phyloP scores from a whole-genome alignment of 306 rosid species.

The Spatholobus suberectus region DNA sequence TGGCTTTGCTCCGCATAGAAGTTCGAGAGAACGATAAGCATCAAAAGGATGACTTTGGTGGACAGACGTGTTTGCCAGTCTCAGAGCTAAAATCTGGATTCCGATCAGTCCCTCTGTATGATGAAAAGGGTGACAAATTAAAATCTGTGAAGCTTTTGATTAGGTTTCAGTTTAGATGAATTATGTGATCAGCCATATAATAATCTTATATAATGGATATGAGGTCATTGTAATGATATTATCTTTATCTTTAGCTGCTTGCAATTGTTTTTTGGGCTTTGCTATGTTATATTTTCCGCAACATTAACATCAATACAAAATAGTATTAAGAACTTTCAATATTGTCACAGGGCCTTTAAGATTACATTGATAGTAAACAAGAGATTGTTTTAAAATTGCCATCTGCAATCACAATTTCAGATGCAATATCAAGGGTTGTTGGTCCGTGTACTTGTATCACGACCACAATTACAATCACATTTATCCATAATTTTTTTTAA shows the following conservation, averaged over 20 bases:
- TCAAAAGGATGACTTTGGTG: slow-evolving; percentile 76
- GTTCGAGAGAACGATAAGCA: slow-evolving; percentile 66
- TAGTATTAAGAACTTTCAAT: not conserved
- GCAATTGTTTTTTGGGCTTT: slow-evolving; percentile 1
- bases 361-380: not conserved
- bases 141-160: slow-evolving; percentile 60
- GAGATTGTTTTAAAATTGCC: not conserved
- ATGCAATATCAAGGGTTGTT: too few relatives aligned
- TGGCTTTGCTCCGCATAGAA: slow-evolving; percentile 71
- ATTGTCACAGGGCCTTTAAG: not conserved
- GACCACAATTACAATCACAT: not conserved
- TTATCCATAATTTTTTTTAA: not conserved
- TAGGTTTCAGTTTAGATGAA: slow-evolving; percentile 53
- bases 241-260: slow-evolving; percentile 1
- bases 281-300: slow-evolving; percentile 11
- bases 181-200: not conserved
- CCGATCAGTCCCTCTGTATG: slow-evolving; percentile 67
- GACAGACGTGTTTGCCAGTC: slow-evolving; percentile 80
- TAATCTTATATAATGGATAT: not conserved
- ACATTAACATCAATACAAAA: not conserved
- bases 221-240: slow-evolving; percentile 7
- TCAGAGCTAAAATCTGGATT: slow-evolving; percentile 68
- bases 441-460: too few relatives aligned
- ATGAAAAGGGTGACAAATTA: slow-evolving; percentile 58
- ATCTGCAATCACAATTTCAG: not conserved